Evolutionary conservation across 208 protist species (phyloP), one percentile per base, ranked within the genome.

Genomic region (Crithidia acanthocephali): DNA sequence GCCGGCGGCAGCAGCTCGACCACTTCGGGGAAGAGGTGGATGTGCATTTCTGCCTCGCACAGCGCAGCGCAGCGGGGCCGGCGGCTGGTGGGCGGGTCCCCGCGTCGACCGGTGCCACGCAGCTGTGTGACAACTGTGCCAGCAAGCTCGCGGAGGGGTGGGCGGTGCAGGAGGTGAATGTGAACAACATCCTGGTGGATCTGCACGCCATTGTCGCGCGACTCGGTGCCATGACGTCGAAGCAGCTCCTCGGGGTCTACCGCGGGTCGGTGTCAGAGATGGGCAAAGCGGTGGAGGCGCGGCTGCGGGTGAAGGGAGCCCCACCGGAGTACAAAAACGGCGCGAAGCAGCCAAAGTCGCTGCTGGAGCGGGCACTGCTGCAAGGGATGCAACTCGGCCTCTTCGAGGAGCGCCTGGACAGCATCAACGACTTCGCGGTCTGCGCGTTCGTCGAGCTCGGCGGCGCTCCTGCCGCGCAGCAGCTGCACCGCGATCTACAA

Each of bases 71-170:
- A 18, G 67, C 68, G 58, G 77, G 53, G 42, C 35, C 35, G 35
- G 68, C 32, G 27, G 62, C 15, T 9, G 62, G 62, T 11, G 48
- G 30, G 33, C 27, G 58, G 58, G 62, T 47, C 40, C 56, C 68
- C 57, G 59, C 68, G 55, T 52, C 42, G 5, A 44, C 53, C 50
- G 42, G 35, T 27, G 53, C 57, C 47, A 68, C 79, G 18, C 77
- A 92, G 66, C 40, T 94, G 11, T 96, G 92, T 62, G 92, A 96
- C 60, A 95, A 94, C 78, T 96, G 92, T 53, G 84, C 87, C 25
- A 90, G 83, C 60, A 90, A 88, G 72, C 81, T 72, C 20, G 48
- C 51, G 27, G 84, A 90, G 53, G 50, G 69, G 13, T 96, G 92
- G 90, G 69, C 78, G 18, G 75, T 80, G 50, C 65, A 68, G 30